Evolutionary conservation across 2,329 filamentous ascomycete genomes (phyloP), one percentile per base, ranked within the genome.

Genomic region (Xylaria sp.): DNA sequence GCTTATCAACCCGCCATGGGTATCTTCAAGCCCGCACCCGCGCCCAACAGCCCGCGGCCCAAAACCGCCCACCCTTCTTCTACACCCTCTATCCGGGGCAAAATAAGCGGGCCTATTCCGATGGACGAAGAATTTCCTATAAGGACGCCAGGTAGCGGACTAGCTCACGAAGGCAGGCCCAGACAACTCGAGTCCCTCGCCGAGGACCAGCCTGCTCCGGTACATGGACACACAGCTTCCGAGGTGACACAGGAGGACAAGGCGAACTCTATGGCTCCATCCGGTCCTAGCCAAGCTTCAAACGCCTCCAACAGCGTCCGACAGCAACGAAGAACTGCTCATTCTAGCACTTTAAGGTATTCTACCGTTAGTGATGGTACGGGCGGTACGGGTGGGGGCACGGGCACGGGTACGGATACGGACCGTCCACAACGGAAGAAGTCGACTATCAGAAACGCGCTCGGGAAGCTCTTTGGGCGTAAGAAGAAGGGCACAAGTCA

Each of bases 81-180:
- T 13, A 13, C 50, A 60, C 69, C 70, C 50, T 78, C 79, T 20
- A 80, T 86, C 56, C 79, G 84, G 38, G 83, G 83, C 56, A 81
- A 78, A 60, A 86, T 87, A 57, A 86, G 83, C 24, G 78, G 76
- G 6, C 85, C 85, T 13, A 86, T 87, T 44, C 83, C 83, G 1
- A 79, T 87, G 19, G 79, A 78, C 61, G 76, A 84, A 56, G 82
- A 84, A 53, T 81, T 84, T 60, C 76, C 80, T 9, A 79, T 81
- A 44, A 72, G 77, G 46, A 75, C 74, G 24, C 75, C 76, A 2
- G 76, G 72, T 8, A 64, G 74, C 5, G 66, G 66, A 24, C 71
- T 74, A 38, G 69, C 71, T 21, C 67, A 66, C n/a, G 67, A 71
- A 39, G 71, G 68, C 37, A 60, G 62, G 13, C 48, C 59, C 9